phyloP scores from a whole-genome alignment of 2,329 filamentous ascomycete genomes.

The Claviceps lovelessii region DNA sequence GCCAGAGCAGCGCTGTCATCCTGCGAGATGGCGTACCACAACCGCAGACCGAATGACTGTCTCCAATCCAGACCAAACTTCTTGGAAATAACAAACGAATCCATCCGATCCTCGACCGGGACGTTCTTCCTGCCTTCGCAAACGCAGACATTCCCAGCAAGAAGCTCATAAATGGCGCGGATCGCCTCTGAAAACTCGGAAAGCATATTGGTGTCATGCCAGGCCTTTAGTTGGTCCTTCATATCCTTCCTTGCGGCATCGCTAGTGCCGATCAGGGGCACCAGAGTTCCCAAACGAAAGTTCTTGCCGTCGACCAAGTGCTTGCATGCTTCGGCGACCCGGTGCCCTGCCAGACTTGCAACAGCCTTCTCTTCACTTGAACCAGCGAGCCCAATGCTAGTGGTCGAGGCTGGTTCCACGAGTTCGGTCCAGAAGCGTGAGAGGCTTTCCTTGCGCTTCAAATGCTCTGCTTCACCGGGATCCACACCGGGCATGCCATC shows the following conservation, averaged over 20 bases:
- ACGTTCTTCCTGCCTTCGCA: constrained; percentile 63
- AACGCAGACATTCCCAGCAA: constrained; percentile 74
- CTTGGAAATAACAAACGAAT: constrained; percentile 68
- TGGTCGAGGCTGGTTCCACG: constrained; percentile 44
- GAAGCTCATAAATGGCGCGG: constrained; percentile 75
- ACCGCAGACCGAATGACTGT: constrained; percentile 76
- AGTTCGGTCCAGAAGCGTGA: constrained; percentile 51
- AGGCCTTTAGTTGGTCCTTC: constrained; percentile 64
- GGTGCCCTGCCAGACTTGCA: constrained; percentile 62
- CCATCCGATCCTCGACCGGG: constrained; percentile 64
- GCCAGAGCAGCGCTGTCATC: constrained; percentile 58
- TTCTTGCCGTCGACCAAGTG: constrained; percentile 62
- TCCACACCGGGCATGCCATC: constrained; percentile 43
- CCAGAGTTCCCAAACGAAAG: constrained; percentile 69
- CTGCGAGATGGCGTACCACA: constrained; percentile 70
- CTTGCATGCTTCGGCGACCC: constrained; percentile 70
- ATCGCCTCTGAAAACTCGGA: constrained; percentile 78
- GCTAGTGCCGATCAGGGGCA: constrained; percentile 68
- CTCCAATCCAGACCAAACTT: constrained; percentile 85
- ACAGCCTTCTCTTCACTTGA: constrained; percentile 73
- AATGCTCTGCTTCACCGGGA: constrained; percentile 23
- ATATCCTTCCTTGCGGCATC: constrained; percentile 58
- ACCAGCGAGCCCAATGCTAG: constrained; percentile 41
- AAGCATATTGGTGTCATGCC: constrained; percentile 69
- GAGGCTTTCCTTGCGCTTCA: constrained; percentile 47